Conservation (phyloP, 345 rosid species). For the Toxicodendron radicans region DNA sequence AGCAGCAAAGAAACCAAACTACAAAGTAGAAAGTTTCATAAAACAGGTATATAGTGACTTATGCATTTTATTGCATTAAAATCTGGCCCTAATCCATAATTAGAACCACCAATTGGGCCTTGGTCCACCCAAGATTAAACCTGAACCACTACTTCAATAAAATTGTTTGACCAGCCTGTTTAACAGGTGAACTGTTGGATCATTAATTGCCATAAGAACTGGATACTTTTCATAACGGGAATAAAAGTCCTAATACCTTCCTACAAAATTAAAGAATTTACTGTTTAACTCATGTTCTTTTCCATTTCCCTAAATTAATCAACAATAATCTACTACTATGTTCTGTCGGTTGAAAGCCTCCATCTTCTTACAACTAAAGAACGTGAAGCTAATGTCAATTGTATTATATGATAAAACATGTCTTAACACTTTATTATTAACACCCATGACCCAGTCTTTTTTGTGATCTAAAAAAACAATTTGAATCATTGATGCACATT, state of each 20-base stretch:
- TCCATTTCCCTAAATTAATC: neutral
- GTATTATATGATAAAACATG: neutral
- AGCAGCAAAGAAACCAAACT: conserved; percentile 1
- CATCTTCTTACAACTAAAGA: neutral
- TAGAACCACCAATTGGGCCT: neutral
- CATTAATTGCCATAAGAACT: neutral
- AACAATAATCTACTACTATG: neutral
- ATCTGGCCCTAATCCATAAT: neutral
- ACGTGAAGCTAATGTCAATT: neutral
- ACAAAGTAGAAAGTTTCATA: neutral
- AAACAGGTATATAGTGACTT: neutral
- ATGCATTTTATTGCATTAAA: neutral
- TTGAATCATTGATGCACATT: neutral
- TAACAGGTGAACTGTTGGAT: neutral
- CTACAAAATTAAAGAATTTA: neutral
- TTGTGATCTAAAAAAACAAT: neutral
- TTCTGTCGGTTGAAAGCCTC: neutral
- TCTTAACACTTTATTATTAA: too few species aligned
- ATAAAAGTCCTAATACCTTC: neutral
- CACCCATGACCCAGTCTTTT: neutral
- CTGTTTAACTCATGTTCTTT: neutral
- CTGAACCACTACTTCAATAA: neutral
- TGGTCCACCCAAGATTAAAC: neutral
- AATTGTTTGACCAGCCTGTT: neutral
- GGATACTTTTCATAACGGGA: neutral